Base-by-base conservation (phyloP, 306 rosid genomes). In the Cyamopsis tetragonoloba region DNA sequence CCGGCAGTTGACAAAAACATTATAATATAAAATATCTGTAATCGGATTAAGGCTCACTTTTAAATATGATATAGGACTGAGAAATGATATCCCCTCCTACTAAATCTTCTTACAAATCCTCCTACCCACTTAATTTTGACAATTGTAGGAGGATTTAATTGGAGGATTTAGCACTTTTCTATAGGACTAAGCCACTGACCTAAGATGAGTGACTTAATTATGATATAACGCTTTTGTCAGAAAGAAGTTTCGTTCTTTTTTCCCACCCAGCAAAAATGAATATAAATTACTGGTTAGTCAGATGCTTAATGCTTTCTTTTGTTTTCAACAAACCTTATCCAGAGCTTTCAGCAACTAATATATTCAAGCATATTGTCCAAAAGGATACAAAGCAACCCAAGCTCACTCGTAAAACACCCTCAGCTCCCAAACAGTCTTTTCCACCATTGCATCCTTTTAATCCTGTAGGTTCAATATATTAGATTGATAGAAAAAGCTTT, bases 371-470 rank as follows among this genome's bases (percentile, higher is more conserved):
- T 34, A 68, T 46, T 39, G 60, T 30, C 61, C 62, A 62, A 49
- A 72, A 83, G 96, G 97, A 95, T 95, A 95, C 99, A 70, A 85
- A 95, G 80, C 99, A 95, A 20, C 95, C 97, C 66, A 95, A 81
- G 83, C 97, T 95, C 77, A 95, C 95, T 23, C 99, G 97, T 75
- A 95, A 79, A 77, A 90, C 99, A n/a, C 95, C 99, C 78, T 95
- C 88, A 59, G 97, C 90, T 27, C 95, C 97, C 80, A 88, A 80
- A 79, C 99, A 95, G 50, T 90, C 97, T 37, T 64, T 71, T 43
- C 66, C 89, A 62, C 96, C 99, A 43, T 86, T 78, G 80, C 99
- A 95, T 69, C 91, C 95, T 82, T 88, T 75, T 56, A 90, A 77
- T 81, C 89, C 97, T 93, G 85, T 20, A 44, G 46, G 59, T 6